These are phyloP conservation scores for Glycyrrhiza uralensis DNA, from an alignment of 306 rosid genomes.

Conservation along the genomic window DNA sequence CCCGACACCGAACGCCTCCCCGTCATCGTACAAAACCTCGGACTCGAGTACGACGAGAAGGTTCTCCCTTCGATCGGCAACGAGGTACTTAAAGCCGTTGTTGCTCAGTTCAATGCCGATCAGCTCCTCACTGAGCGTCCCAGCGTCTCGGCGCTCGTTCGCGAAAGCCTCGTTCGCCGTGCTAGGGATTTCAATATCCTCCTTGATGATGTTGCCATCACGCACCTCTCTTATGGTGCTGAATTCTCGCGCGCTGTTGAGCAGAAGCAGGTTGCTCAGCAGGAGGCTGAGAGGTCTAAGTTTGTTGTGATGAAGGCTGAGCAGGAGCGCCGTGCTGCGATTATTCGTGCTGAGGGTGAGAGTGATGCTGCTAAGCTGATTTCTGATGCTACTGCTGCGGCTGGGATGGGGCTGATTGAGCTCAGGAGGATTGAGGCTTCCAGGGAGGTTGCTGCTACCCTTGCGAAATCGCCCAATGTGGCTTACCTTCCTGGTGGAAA, in stretches of 20 bases:
- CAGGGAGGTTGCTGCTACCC: slow-evolving; percentile 69
- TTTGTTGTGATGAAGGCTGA: slow-evolving; percentile 93
- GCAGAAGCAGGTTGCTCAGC: slow-evolving; percentile 96
- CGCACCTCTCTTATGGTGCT: slow-evolving; percentile 68
- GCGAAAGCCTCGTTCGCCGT: slow-evolving; percentile 66
- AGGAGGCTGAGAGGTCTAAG: slow-evolving; percentile 92
- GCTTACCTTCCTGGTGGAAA: slow-evolving; percentile 62
- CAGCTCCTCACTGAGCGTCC: slow-evolving; percentile 91
- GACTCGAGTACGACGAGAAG: slow-evolving; percentile 94
- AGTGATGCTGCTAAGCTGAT: slow-evolving; percentile 87
- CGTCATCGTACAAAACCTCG: slow-evolving; percentile 67
- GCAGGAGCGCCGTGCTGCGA: slow-evolving; percentile 86
- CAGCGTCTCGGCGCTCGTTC: slow-evolving; percentile 75
- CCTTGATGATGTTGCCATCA: slow-evolving; percentile 84
- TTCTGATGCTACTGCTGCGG: slow-evolving; percentile 65
- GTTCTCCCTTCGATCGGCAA: slow-evolving; percentile 91
- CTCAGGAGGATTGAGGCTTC: slow-evolving; percentile 87
- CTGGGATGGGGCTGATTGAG: slow-evolving; percentile 72
- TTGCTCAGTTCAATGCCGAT: slow-evolving; percentile 87
- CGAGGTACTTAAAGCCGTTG: slow-evolving; percentile 88
- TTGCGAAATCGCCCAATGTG: slow-evolving; percentile 80
- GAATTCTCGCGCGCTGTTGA: slow-evolving; percentile 86
- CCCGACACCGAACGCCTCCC: slow-evolving; percentile 76
- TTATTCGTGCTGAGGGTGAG: slow-evolving; percentile 87
- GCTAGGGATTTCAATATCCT: slow-evolving; percentile 82